Conservation (phyloP, 1,284 basidiomycete species). For the Vanrija humicola region DNA sequence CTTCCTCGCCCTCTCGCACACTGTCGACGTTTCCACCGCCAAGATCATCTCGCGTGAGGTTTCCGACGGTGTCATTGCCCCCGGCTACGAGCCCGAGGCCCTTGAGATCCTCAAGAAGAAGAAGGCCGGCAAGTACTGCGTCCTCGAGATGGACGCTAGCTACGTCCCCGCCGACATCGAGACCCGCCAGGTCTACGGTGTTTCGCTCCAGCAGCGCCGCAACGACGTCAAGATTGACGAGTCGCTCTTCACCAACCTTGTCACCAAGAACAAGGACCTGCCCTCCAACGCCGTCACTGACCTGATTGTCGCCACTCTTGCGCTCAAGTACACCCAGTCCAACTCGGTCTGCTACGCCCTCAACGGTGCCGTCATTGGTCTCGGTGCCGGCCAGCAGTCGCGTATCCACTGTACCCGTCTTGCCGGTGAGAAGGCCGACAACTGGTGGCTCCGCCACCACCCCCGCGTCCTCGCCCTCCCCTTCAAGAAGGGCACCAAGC, state of each 20-base stretch:
- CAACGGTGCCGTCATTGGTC: slow-evolving; percentile 87
- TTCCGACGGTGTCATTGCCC: slow-evolving; percentile 95
- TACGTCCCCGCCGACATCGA: slow-evolving; percentile 76
- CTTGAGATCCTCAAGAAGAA: slow-evolving; percentile 91
- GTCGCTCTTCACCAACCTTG: slow-evolving; percentile 79
- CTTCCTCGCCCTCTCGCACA: slow-evolving; percentile 91
- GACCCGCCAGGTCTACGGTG: slow-evolving; percentile 92
- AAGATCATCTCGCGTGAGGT: slow-evolving; percentile 97
- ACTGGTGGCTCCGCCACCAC: slow-evolving; percentile 99
- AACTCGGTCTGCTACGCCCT: slow-evolving; percentile 97
- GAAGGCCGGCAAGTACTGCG: slow-evolving; percentile 98
- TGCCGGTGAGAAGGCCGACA: slow-evolving; percentile 95
- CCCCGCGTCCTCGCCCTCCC: slow-evolving; percentile 64
- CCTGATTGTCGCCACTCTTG: slow-evolving; percentile 89
- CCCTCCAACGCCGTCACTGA: slow-evolving; percentile 71
- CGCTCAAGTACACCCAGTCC: slow-evolving; percentile 98
- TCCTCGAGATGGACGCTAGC: slow-evolving; percentile 82
- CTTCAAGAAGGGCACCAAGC: slow-evolving; percentile 96
- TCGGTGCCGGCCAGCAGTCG: slow-evolving; percentile 97
- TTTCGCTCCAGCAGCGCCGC: slow-evolving; percentile 83
- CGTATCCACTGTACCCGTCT: slow-evolving; percentile 99
- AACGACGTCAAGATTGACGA: slow-evolving; percentile 88
- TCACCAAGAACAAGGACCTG: slow-evolving; percentile 80
- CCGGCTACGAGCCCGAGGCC: slow-evolving; percentile 83
- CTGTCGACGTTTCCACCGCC: slow-evolving; percentile 90